Percentiles rank a stretch among this genome's conserved stretches.
Evolutionary conservation across 176 grass and related monocot genomes (phyloP).

Genomic region (Calamus simplicifolius): DNA sequence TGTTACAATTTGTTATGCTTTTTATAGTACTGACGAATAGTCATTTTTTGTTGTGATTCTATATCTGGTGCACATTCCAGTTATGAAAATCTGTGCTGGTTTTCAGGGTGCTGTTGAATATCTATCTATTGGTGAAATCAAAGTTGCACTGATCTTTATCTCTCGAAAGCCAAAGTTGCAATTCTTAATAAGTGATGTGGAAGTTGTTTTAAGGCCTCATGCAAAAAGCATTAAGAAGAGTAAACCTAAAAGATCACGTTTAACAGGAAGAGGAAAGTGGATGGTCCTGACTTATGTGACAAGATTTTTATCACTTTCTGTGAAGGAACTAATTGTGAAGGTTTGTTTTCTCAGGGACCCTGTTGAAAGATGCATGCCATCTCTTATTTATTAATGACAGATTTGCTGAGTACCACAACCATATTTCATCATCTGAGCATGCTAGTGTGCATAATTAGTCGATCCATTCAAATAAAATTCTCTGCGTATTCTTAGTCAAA

Average conservation of each 20-base stretch:
- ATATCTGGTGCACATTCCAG: no score
- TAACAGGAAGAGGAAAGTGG: conserved; percentile 50
- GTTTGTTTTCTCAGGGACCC: conserved; percentile 20
- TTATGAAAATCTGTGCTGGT: neutral
- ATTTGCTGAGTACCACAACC: no score
- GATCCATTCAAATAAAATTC: conserved; percentile 2
- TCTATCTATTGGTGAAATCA: conserved; percentile 64
- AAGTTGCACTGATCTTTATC: conserved; percentile 48
- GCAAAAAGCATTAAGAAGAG: conserved; percentile 47
- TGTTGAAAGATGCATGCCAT: no score
- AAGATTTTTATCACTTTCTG: conserved; percentile 49
- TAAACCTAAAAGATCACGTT: conserved; percentile 44
- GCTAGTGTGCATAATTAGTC: no score
- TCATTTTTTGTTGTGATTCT: neutral
- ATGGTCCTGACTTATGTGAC: conserved; percentile 46
- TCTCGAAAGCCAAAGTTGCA: conserved; percentile 46
- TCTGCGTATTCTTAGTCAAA: no score
- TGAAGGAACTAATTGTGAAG: conserved; percentile 77
- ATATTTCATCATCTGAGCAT: no score
- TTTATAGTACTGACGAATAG: no score
- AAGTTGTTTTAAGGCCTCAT: conserved; percentile 57
- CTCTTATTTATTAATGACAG: no score
- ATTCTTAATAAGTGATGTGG: conserved; percentile 64
- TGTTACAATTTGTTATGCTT: no score
- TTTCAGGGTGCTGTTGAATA: conserved; percentile 74